phyloP scores from a whole-genome alignment of 208 protist species.

The Trypanosoma cruzi region DNA sequence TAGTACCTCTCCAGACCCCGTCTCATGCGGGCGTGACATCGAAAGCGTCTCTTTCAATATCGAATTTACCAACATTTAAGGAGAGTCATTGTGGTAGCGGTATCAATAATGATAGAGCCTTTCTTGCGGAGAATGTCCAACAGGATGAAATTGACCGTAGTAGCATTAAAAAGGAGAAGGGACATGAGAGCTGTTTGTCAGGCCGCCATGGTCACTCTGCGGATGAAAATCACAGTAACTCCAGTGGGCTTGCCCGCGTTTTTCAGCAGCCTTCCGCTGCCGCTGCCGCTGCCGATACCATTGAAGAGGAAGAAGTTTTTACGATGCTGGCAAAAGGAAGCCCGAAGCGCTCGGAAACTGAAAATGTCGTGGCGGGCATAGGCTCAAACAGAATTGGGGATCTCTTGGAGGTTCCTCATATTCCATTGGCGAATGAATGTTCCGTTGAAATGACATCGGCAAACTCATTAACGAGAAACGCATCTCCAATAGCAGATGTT shows the following conservation, averaged over 20 bases:
- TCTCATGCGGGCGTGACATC: background rate
- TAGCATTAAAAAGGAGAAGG: background rate
- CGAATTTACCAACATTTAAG: background rate
- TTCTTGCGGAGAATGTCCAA: background rate
- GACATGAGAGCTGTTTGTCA: background rate
- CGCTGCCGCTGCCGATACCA: background rate
- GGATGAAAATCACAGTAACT: background rate
- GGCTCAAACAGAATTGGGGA: background rate
- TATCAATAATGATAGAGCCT: background rate
- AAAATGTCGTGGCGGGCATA: background rate
- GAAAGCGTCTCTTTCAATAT: slow-evolving; percentile 1
- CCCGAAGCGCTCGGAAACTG: background rate
- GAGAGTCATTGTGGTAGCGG: background rate
- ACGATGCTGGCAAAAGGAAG: slow-evolving; percentile 12
- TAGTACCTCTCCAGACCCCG: background rate
- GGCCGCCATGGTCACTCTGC: background rate
- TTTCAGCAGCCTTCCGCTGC: too few relatives aligned
- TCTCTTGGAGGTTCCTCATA: background rate
- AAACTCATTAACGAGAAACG: too few relatives aligned
- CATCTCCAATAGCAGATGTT: background rate
- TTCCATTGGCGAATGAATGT: background rate
- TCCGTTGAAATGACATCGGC: too few relatives aligned
- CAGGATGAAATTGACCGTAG: background rate
- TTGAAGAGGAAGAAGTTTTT: slow-evolving; percentile 8
- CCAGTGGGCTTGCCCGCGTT: background rate